phyloP scores from a whole-genome alignment of 2,329 filamentous ascomycete genomes.

The Epichloe gansuensis region DNA sequence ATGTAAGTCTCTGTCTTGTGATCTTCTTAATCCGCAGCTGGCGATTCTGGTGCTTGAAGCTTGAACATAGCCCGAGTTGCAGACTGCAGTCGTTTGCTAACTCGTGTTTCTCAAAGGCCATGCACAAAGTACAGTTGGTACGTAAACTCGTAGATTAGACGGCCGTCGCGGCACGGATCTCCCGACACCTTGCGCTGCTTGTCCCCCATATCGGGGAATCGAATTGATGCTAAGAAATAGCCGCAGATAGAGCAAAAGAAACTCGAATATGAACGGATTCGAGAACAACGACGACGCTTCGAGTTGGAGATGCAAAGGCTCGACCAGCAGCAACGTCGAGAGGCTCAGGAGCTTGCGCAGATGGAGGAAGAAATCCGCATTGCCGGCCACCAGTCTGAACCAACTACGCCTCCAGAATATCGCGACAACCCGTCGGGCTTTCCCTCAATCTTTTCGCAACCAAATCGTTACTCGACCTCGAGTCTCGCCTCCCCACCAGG shows the following conservation, averaged over 20 bases:
- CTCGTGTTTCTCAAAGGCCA: slow-evolving; percentile 31
- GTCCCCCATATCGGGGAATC: not conserved
- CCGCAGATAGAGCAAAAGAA: slow-evolving; percentile 83
- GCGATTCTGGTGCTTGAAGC: not conserved
- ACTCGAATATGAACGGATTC: slow-evolving; percentile 78
- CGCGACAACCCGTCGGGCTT: slow-evolving; percentile 59
- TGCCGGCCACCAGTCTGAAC: slow-evolving; percentile 76
- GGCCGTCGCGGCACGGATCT: not conserved
- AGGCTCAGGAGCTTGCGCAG: slow-evolving; percentile 72
- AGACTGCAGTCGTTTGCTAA: not conserved
- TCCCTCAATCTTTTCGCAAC: slow-evolving; percentile 66
- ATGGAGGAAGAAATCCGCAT: slow-evolving; percentile 60
- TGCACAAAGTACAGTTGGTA: slow-evolving; percentile 69
- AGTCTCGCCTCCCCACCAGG: slow-evolving; percentile 74
- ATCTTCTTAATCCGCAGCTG: not conserved
- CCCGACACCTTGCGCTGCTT: not conserved
- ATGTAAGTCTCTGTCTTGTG: slow-evolving; percentile 18
- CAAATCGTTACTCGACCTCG: slow-evolving; percentile 79
- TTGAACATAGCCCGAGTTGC: not conserved
- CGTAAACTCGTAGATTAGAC: slow-evolving; percentile 20
- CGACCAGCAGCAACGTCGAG: slow-evolving; percentile 69
- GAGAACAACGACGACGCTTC: slow-evolving; percentile 78
- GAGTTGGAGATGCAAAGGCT: slow-evolving; percentile 87
- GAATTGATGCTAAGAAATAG: not conserved
- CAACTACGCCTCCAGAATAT: slow-evolving; percentile 91